These are phyloP conservation scores for Ceratobasidium sp. DNA, from an alignment of 1,284 basidiomycete species.

Conservation along the genomic window DNA sequence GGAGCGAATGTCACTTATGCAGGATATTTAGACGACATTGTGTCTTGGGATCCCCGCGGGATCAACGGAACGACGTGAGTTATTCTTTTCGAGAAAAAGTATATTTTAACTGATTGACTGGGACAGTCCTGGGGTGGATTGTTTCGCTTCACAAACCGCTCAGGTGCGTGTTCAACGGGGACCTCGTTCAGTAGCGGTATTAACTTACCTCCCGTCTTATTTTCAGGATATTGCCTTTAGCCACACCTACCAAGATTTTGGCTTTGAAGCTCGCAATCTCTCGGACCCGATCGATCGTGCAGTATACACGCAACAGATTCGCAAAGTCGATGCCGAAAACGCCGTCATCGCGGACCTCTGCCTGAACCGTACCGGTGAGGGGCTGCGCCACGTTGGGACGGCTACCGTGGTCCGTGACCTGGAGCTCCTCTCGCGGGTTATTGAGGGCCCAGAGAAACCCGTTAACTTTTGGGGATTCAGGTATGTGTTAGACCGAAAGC, in stretches of 20 bases:
- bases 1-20: neutral
- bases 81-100: neutral
- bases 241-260: slow-evolving; percentile 50
- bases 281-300: slow-evolving; percentile 50
- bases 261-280: slow-evolving; percentile 51
- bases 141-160: slow-evolving; percentile 52
- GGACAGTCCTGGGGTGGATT: slow-evolving; percentile 52
- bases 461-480: slow-evolving; percentile 53
- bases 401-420: slow-evolving; percentile 54
- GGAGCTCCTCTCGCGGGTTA: slow-evolving; percentile 50
- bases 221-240: slow-evolving; percentile 50
- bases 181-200: too few relatives aligned
- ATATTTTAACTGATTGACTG: neutral
- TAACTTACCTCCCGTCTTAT: too few relatives aligned
- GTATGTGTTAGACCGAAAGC: too few relatives aligned
- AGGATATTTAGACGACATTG: slow-evolving; percentile 46
- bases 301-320: slow-evolving; percentile 49
- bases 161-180: slow-evolving; percentile 40
- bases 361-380: slow-evolving; percentile 51
- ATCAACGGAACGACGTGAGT: slow-evolving; percentile 53
- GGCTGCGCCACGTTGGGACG: slow-evolving; percentile 52
- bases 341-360: slow-evolving; percentile 51
- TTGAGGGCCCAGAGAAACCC: slow-evolving; percentile 50
- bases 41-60: slow-evolving; percentile 54
- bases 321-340: slow-evolving; percentile 51